Percentiles rank a stretch among this genome's conserved stretches.
Evolutionary conservation across 2,329 filamentous ascomycete species (phyloP).

Genomic region (Scedosporium minutisporum): DNA sequence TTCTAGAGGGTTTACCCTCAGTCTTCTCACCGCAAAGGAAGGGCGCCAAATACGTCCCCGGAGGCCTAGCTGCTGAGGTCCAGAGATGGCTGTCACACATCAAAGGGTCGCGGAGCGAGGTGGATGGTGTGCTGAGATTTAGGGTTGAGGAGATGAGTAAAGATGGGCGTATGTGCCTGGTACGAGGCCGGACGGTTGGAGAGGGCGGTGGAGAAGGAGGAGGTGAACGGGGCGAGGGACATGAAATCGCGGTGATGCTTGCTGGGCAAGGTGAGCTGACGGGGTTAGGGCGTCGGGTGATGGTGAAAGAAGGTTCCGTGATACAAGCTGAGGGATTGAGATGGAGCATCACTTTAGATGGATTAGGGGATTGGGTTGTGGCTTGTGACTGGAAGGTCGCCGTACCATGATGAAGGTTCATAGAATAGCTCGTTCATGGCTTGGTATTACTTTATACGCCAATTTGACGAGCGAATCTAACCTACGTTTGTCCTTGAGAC

Average conservation of each 20-base stretch:
- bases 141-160: constrained; percentile 1
- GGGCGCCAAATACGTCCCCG: constrained; percentile 24
- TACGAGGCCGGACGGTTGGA: neutral
- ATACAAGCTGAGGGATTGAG: neutral
- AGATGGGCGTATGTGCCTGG: constrained; percentile 5
- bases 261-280: constrained; percentile 3
- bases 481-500: too few relatives aligned
- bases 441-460: too few relatives aligned
- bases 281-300: neutral
- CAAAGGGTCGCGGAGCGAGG: neutral
- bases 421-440: neutral
- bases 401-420: neutral
- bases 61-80: constrained; percentile 27
- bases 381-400: constrained; percentile 5
- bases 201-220: neutral
- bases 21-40: constrained; percentile 26
- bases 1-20: constrained; percentile 13
- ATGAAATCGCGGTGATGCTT: constrained; percentile 4
- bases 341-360: constrained; percentile 1
- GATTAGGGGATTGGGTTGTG: constrained; percentile 4
- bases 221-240: neutral
- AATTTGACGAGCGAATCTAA: too few relatives aligned
- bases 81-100: constrained; percentile 32
- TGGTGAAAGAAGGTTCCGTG: neutral
- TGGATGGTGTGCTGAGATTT: neutral